Evolutionary conservation across 805 yeast species (phyloP), one percentile per base, ranked within the genome.

Genomic region (Lachancea sp.): DNA sequence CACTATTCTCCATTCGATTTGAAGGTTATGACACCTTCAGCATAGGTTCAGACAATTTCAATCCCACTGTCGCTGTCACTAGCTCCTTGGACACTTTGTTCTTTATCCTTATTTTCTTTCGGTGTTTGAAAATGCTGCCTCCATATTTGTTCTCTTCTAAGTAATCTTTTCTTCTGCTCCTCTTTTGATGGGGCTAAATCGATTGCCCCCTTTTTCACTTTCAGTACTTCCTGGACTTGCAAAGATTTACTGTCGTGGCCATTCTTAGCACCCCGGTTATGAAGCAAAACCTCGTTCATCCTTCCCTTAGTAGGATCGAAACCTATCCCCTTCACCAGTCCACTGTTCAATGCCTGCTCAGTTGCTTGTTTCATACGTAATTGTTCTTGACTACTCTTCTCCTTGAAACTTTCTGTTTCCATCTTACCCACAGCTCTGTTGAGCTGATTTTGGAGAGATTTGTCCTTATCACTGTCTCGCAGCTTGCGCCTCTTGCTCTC

Each of bases 231-330:
- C 12, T 60, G 40, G 1, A 64, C 47, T n/a, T 47, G 46, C 4
- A 45, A 43, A 29, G 55, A 54, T 21, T 52, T 50, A 11, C 43
- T 46, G 15, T 35, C 47, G 3, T 37, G 48, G 49, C n/a, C 11
- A 49, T 47, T 28, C 40, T 45, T 21, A 41, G 36, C 29, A 22
- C 36, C 41, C 8, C 19, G 24, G 12, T 18, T 15, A 9, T 23
- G 19, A 35, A 44, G 43, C 35, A 58, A 25, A 8, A 54, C 47
- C 2, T 43, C 41, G 6, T 49, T 45, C 28, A 54, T 47, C 36
- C 51, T 48, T 18, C 60, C 59, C 30, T 44, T 60, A 34, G 75
- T 70, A 2, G 80, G 80, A 54, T 75, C 79, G 49, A 70, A 75
- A 2, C 81, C 82, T 30, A 75, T 55, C 12, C 60, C 56, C 15